Conservation (phyloP, 371 early-diverging fungal species). For the Apophysomyces trapeziformis region DNA sequence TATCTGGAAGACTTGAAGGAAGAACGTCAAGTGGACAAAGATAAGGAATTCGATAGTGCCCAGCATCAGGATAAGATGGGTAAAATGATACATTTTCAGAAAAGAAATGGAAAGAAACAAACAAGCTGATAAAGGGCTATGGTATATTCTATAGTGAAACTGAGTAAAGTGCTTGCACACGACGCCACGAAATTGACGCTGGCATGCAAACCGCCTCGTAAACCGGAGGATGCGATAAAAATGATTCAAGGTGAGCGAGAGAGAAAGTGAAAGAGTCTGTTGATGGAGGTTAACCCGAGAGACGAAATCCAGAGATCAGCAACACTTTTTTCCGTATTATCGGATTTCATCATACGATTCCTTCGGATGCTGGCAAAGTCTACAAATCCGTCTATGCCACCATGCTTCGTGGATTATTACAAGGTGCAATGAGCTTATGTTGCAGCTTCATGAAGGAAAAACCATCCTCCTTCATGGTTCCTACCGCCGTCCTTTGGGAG, state of each 20-base stretch:
- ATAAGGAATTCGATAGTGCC: slow-evolving; percentile 30
- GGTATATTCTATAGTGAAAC: slow-evolving; percentile 22
- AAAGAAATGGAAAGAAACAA: background rate
- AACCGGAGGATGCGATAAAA: slow-evolving; percentile 37
- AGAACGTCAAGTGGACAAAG: slow-evolving; percentile 19
- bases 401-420: slow-evolving; percentile 25
- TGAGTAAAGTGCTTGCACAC: slow-evolving; percentile 43
- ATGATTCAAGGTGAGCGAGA: slow-evolving; percentile 31
- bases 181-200: slow-evolving; percentile 53
- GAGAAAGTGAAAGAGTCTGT: background rate
- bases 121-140: background rate
- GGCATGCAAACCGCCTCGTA: slow-evolving; percentile 56
- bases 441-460: slow-evolving; percentile 27
- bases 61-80: slow-evolving; percentile 38
- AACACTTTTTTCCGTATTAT: slow-evolving; percentile 44
- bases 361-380: slow-evolving; percentile 22
- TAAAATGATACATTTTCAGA: slow-evolving; percentile 5
- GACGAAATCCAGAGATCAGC: slow-evolving; percentile 28
- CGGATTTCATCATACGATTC: slow-evolving; percentile 48
- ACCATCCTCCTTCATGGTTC: slow-evolving; percentile 34
- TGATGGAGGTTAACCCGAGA: too few relatives aligned
- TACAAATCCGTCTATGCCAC: slow-evolving; percentile 30
- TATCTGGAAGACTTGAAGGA: slow-evolving; percentile 39
- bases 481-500: slow-evolving; percentile 55
- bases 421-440: slow-evolving; percentile 33